Percentiles rank a stretch among this genome's conserved stretches.
phyloP scores from a whole-genome alignment of 2,329 filamentous ascomycete genomes.

The Aspergillus udagawae region DNA sequence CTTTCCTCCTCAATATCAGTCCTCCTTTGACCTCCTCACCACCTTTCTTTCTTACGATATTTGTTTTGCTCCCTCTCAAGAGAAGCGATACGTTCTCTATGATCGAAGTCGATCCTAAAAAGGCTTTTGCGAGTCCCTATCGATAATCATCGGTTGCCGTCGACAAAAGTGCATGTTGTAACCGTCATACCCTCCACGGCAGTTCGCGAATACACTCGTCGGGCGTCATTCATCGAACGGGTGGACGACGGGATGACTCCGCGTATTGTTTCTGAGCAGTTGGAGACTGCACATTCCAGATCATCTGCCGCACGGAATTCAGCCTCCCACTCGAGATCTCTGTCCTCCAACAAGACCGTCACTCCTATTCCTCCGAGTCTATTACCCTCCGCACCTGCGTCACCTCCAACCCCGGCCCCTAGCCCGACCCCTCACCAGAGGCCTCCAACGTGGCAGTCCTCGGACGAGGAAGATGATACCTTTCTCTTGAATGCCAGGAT shows the following conservation, averaged over 20 bases:
- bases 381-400: slow-evolving; percentile 62
- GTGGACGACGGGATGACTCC: slow-evolving; percentile 29
- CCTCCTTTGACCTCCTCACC: not conserved
- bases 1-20: slow-evolving; percentile 1
- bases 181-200: slow-evolving; percentile 15
- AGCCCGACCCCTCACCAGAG: slow-evolving; percentile 61
- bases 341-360: slow-evolving; percentile 48
- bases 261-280: slow-evolving; percentile 25
- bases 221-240: slow-evolving; percentile 24
- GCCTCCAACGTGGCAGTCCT: slow-evolving; percentile 47
- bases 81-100: slow-evolving; percentile 9
- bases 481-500: slow-evolving; percentile 74
- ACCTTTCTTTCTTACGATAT: not conserved
- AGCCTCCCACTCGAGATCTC: slow-evolving; percentile 30
- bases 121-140: slow-evolving; percentile 7
- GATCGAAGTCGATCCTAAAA: slow-evolving; percentile 7
- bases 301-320: slow-evolving; percentile 27
- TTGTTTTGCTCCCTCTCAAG: not conserved
- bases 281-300: slow-evolving; percentile 26
- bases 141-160: slow-evolving; percentile 9
- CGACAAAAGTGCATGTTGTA: slow-evolving; percentile 11
- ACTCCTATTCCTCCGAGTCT: slow-evolving; percentile 56
- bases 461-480: slow-evolving; percentile 68
- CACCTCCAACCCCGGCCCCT: slow-evolving; percentile 64
- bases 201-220: slow-evolving; percentile 23